Percentiles rank a stretch among this genome's conserved stretches.
phyloP scores from a whole-genome alignment of 2,329 filamentous ascomycete genomes.

The Fusarium sambucinum region DNA sequence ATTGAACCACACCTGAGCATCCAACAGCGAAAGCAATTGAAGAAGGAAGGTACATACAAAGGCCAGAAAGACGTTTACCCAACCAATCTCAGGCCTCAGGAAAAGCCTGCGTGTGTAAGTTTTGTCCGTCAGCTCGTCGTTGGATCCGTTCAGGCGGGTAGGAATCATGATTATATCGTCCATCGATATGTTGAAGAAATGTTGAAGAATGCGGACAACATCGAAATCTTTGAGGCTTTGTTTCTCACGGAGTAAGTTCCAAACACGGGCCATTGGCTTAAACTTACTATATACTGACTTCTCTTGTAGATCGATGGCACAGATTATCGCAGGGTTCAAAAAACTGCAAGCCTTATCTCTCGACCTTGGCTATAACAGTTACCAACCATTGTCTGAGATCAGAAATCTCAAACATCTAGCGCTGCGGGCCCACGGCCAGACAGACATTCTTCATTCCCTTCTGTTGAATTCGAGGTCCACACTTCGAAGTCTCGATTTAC shows the following conservation, averaged over 20 bases:
- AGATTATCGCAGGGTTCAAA: slow-evolving; percentile 18
- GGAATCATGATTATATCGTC: slow-evolving; percentile 30
- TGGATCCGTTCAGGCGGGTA: slow-evolving; percentile 1
- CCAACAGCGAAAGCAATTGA: slow-evolving; percentile 31
- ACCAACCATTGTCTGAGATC: slow-evolving; percentile 4
- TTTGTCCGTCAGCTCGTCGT: slow-evolving; percentile 27
- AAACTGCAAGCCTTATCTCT: slow-evolving; percentile 29
- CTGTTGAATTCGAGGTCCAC: background rate
- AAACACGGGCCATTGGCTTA: fast-evolving
- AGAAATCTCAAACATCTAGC: slow-evolving; percentile 33
- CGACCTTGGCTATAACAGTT: background rate
- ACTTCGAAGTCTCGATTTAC: slow-evolving; percentile 1
- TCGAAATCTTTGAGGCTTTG: slow-evolving; percentile 15
- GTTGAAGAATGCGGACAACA: slow-evolving; percentile 27
- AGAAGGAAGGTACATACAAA: slow-evolving; percentile 29
- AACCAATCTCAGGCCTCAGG: background rate
- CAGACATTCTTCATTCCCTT: background rate
- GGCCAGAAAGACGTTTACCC: slow-evolving; percentile 26
- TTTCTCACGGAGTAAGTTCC: slow-evolving; percentile 20
- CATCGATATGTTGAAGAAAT: slow-evolving; percentile 33
- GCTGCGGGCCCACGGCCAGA: background rate
- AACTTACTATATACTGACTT: background rate
- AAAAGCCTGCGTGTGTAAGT: slow-evolving; percentile 16
- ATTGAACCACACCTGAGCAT: slow-evolving; percentile 33
- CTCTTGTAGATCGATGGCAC: slow-evolving; percentile 11